These are phyloP conservation scores for Cyclotella sp. DNA, from an alignment of 108 stramenopile genomes.

Conservation along the genomic window DNA sequence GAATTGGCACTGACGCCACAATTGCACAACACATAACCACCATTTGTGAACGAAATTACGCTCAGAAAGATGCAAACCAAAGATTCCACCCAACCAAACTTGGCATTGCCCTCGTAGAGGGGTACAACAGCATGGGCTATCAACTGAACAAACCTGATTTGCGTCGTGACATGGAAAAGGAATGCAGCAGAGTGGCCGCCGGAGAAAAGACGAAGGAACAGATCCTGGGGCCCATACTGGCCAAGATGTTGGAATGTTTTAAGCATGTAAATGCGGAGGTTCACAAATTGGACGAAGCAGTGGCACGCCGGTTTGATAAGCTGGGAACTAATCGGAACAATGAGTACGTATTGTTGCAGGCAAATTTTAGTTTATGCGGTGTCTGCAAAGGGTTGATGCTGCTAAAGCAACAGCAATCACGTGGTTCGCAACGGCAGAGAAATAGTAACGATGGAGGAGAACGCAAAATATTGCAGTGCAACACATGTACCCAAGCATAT, in stretches of 20 bases:
- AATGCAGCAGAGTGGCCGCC: slow-evolving; percentile 82
- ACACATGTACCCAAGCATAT: slow-evolving; percentile 65
- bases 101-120: slow-evolving; percentile 92
- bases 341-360: slow-evolving; percentile 51
- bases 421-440: slow-evolving; percentile 37
- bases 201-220: slow-evolving; percentile 80
- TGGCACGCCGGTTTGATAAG: slow-evolving; percentile 72
- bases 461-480: slow-evolving; percentile 73
- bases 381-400: slow-evolving; percentile 65
- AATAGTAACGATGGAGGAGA: slow-evolving; percentile 36
- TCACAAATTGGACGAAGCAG: slow-evolving; percentile 86
- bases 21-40: slow-evolving; percentile 84
- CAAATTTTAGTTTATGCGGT: slow-evolving; percentile 77
- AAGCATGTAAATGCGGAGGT: slow-evolving; percentile 71
- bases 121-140: slow-evolving; percentile 96
- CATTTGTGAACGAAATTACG: slow-evolving; percentile 86
- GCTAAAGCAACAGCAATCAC: slow-evolving; percentile 60
- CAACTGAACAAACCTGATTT: slow-evolving; percentile 94
- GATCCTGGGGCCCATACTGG: slow-evolving; percentile 71
- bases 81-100: slow-evolving; percentile 83
- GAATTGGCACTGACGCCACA: slow-evolving; percentile 94
- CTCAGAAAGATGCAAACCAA: slow-evolving; percentile 77
- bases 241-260: slow-evolving; percentile 85
- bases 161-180: slow-evolving; percentile 80
- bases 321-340: slow-evolving; percentile 59